phyloP scores from a whole-genome alignment of 2,329 filamentous ascomycete genomes.

The Xylariaceae sp. region DNA sequence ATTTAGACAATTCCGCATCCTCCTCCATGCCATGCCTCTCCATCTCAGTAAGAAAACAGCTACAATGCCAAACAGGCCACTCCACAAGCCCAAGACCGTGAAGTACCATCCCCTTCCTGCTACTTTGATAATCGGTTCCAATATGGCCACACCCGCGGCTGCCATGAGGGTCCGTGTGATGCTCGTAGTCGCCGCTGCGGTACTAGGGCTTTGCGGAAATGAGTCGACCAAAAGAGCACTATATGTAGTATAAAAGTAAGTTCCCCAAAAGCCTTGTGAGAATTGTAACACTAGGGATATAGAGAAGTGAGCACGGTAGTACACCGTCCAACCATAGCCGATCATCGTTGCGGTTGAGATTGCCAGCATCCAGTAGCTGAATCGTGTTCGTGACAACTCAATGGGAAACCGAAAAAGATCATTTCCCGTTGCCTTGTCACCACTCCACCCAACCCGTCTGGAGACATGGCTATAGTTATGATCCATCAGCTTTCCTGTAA shows the following conservation, averaged over 20 bases:
- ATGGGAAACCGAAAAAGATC: not conserved
- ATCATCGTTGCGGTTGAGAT: not conserved
- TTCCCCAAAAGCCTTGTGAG: not conserved
- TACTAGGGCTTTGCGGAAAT: not conserved
- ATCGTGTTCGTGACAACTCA: not conserved
- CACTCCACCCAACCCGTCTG: not conserved
- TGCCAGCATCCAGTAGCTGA: not conserved
- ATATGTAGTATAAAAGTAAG: slow-evolving; percentile 2
- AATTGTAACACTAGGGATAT: not conserved
- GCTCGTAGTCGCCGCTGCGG: not conserved
- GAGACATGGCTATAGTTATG: not conserved
- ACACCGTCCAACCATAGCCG: not conserved
- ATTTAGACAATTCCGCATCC: not conserved
- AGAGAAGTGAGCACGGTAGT: not conserved
- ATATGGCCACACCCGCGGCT: not conserved
- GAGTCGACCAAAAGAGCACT: not conserved
- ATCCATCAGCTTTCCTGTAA: not conserved
- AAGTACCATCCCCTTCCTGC: slow-evolving; percentile 1
- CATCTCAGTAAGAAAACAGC: not conserved
- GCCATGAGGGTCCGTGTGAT: not conserved
- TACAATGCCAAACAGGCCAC: not conserved
- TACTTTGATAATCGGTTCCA: not conserved
- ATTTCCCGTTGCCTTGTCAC: not conserved
- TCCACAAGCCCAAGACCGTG: slow-evolving; percentile 1
- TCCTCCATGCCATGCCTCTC: not conserved